Conservation (phyloP, 306 rosid species). For the Psophocarpus tetragonolobus region DNA sequence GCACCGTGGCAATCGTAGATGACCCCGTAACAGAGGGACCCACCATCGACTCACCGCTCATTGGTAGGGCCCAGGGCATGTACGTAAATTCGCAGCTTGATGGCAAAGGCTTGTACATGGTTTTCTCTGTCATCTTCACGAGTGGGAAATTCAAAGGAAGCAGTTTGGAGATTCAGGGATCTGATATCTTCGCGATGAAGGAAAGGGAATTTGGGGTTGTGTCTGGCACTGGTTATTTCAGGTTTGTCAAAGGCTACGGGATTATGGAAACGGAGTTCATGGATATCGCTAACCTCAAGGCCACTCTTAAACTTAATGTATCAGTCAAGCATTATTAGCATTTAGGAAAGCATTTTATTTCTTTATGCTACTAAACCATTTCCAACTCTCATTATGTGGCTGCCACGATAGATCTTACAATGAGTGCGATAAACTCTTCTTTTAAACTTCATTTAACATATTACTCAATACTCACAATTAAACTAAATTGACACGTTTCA, state of each 20-base stretch:
- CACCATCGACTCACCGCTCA: conserved; percentile 37
- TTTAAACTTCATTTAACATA: no score
- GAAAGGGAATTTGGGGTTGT: conserved; percentile 55
- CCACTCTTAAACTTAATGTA: conserved; percentile 54
- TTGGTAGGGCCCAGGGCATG: conserved; percentile 66
- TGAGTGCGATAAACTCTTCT: no score
- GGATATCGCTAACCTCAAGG: conserved; percentile 53
- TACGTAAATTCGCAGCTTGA: conserved; percentile 58
- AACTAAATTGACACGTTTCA: no score
- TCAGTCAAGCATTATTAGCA: conserved; percentile 55
- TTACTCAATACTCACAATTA: no score
- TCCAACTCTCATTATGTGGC: no score
- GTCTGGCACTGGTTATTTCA: conserved; percentile 67
- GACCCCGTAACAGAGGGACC: conserved; percentile 61
- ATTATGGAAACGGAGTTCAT: conserved; percentile 58
- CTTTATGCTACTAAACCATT: no score
- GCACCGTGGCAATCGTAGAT: conserved; percentile 56
- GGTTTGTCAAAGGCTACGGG: conserved; percentile 63
- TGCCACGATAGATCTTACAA: no score
- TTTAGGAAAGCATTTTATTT: no score
- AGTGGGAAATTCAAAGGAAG: conserved; percentile 58
- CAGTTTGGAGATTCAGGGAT: conserved; percentile 62
- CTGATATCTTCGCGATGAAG: conserved; percentile 43
- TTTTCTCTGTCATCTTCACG: conserved; percentile 57
- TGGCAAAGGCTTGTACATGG: conserved; percentile 55